phyloP scores from a whole-genome alignment of 805 yeast genomes.

The Yamadazyma sp. region DNA sequence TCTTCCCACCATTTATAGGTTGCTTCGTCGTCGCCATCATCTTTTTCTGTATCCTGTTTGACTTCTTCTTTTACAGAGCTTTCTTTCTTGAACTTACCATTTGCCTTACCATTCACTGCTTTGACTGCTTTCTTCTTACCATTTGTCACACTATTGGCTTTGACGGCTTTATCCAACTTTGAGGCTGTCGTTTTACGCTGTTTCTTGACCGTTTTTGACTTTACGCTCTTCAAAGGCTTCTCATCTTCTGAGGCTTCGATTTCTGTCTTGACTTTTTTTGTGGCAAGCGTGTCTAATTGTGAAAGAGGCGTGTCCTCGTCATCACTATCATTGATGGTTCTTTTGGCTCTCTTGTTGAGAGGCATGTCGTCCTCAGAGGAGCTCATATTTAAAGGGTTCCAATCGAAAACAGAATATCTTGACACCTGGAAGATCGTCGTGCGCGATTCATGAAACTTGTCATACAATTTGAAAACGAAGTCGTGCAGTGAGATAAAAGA shows the following conservation, averaged over 20 bases:
- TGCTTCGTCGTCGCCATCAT: constrained; percentile 45
- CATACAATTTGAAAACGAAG: background rate
- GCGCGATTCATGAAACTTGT: constrained; percentile 8
- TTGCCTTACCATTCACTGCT: constrained; percentile 2
- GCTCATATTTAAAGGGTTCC: constrained; percentile 18
- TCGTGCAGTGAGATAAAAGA: too few species aligned
- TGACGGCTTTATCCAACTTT: background rate
- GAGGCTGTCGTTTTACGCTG: constrained; percentile 3
- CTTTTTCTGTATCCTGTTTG: background rate
- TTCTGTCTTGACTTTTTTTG: constrained; percentile 7
- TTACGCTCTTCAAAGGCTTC: constrained; percentile 3
- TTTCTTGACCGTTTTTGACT: constrained; percentile 5
- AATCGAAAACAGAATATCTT: too few species aligned
- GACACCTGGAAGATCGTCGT: too few species aligned
- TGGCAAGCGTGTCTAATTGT: constrained; percentile 6
- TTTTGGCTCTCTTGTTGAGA: constrained; percentile 18
- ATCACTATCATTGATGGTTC: constrained; percentile 11
- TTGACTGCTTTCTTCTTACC: constrained; percentile 8
- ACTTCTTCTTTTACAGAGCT: constrained; percentile 3
- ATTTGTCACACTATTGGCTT: background rate
- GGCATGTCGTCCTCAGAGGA: constrained; percentile 26
- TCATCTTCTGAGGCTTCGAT: background rate
- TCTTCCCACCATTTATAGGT: constrained; percentile 78
- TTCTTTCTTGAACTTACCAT: background rate
- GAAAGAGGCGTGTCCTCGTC: constrained; percentile 19